phyloP scores from a whole-genome alignment of 1,284 basidiomycete genomes.

The Coriolopsis trogii region DNA sequence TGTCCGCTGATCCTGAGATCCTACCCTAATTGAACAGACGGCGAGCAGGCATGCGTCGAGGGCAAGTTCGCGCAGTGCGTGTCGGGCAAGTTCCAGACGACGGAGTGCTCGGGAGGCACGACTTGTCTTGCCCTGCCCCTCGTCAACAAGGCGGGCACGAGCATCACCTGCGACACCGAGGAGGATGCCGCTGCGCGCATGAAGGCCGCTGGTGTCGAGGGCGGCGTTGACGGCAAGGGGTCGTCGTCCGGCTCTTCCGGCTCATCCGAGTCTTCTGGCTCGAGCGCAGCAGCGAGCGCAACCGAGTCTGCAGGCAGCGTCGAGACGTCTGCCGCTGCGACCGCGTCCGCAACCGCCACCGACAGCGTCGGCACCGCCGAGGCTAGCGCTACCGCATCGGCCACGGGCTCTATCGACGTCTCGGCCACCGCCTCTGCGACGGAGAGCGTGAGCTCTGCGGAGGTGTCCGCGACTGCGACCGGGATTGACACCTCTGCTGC shows the following conservation, averaged over 20 bases:
- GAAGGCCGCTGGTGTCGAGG: constrained; percentile 46
- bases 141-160: constrained; percentile 52
- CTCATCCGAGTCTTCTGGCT: neutral
- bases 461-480: neutral
- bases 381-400: neutral
- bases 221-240: constrained; percentile 35
- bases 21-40: no score
- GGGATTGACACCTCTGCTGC: neutral
- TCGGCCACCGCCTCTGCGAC: neutral
- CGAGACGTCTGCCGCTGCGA: neutral
- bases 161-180: constrained; percentile 47
- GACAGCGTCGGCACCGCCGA: neutral
- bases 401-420: neutral
- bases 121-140: constrained; percentile 57
- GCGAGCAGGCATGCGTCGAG: constrained; percentile 47
- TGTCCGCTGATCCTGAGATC: no score
- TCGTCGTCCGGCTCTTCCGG: neutral
- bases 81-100: constrained; percentile 37
- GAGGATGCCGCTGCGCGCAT: constrained; percentile 47
- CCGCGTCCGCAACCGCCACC: neutral
- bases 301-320: no score
- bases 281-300: neutral
- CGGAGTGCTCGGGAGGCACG: constrained; percentile 42
- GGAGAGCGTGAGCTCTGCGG: neutral
- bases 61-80: constrained; percentile 43